Percentiles rank a stretch among this genome's conserved stretches.
Conservation (phyloP, 73 alveolate species). For the Durusdinium trenchii region DNA sequence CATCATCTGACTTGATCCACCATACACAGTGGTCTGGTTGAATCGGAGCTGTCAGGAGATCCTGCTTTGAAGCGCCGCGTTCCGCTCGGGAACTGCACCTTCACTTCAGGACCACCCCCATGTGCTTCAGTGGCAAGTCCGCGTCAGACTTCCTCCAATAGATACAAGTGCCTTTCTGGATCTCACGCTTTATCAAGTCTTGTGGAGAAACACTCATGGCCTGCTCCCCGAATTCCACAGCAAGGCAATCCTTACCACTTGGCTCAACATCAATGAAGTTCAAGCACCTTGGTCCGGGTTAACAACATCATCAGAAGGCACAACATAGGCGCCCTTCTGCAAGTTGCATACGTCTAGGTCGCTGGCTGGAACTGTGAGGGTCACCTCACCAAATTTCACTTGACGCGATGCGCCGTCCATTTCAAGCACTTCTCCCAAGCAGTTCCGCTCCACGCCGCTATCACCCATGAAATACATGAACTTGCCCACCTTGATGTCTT, state of each 20-base stretch:
- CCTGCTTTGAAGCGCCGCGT: conserved; percentile 19
- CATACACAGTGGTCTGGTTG: background rate
- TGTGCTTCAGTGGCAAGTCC: background rate
- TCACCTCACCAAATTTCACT: conserved; percentile 1
- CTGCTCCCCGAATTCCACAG: background rate
- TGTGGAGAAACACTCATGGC: background rate
- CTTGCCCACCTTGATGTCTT: conserved; percentile 16
- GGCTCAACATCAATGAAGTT: background rate
- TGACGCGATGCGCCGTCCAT: background rate
- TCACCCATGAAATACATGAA: background rate
- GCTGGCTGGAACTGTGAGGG: background rate
- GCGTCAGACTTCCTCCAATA: background rate
- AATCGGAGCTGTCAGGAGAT: background rate
- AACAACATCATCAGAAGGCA: background rate
- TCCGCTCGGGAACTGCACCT: conserved; percentile 1
- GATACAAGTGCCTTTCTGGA: background rate
- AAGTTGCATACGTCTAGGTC: background rate
- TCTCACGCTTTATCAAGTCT: background rate
- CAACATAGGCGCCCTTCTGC: conserved; percentile 2
- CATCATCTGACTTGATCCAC: background rate
- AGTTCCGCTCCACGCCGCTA: background rate
- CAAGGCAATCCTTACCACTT: background rate
- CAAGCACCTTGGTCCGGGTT: background rate
- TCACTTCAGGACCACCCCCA: background rate
- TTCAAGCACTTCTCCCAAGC: background rate